Percentiles rank a stretch among this genome's conserved stretches.
phyloP scores from a whole-genome alignment of 345 rosid genomes.

The Lepidium africanum region DNA sequence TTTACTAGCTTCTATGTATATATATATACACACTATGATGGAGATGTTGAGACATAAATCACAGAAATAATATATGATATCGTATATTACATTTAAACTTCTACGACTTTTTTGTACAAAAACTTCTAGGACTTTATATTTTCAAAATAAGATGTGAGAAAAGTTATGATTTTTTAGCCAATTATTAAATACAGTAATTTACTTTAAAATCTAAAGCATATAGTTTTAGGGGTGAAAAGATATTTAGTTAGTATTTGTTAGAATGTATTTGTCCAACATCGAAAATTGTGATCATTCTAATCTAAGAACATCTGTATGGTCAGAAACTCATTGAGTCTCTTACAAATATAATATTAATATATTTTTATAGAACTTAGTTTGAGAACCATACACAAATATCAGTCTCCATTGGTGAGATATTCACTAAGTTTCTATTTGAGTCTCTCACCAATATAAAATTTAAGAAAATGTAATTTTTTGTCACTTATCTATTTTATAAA shows the following conservation, averaged over 20 bases:
- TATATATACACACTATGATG: not conserved
- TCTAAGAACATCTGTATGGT: slow-evolving; percentile 18
- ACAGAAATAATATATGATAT: not conserved
- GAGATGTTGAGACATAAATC: not conserved
- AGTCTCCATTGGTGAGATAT: too few species aligned
- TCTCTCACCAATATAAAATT: too few species aligned
- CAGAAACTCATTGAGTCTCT: too few species aligned
- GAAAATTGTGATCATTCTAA: too few species aligned
- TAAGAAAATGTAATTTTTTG: too few species aligned
- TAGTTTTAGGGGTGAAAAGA: not conserved
- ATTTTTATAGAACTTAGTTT: too few species aligned
- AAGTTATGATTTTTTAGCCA: not conserved
- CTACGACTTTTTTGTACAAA: not conserved
- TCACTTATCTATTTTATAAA: too few species aligned
- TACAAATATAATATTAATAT: too few species aligned
- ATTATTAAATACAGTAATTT: not conserved
- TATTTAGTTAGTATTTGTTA: too few species aligned
- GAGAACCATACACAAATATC: too few species aligned
- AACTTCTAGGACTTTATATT: not conserved
- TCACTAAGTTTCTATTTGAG: too few species aligned
- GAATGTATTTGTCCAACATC: too few species aligned
- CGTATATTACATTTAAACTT: not conserved
- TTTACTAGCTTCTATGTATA: not conserved
- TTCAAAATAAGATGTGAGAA: not conserved
- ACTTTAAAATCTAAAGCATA: not conserved